Conservation (phyloP, 139 green algal genomes). For the Dunaliella primolecta region DNA sequence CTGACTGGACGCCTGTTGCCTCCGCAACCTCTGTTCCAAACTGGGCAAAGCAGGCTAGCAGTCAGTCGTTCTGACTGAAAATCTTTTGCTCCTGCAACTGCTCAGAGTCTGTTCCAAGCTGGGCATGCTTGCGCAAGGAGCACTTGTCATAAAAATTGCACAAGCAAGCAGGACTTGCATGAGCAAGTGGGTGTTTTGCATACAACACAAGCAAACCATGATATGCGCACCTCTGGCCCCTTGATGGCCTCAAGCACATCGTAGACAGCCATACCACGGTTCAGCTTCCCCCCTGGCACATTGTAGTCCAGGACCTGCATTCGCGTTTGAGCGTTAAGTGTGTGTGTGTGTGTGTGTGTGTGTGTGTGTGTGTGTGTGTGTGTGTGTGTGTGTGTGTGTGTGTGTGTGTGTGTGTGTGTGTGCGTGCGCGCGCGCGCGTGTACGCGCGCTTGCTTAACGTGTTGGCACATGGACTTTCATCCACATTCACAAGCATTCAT, state of each 20-base stretch:
- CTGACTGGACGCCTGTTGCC: too few species aligned
- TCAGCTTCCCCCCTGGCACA: conserved; percentile 94
- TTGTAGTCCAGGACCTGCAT: conserved; percentile 90
- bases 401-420: neutral
- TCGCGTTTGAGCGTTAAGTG: neutral
- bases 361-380: neutral
- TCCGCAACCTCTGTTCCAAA: too few species aligned
- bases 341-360: neutral
- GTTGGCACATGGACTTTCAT: neutral
- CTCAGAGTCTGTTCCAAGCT: too few species aligned
- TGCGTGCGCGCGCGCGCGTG: neutral
- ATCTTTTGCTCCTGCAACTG: too few species aligned
- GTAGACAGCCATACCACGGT: conserved; percentile 94
- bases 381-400: neutral
- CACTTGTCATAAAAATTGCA: too few species aligned
- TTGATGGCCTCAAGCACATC: conserved; percentile 72
- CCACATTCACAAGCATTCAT: too few species aligned
- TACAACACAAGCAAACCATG: too few species aligned
- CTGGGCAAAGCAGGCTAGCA: too few species aligned
- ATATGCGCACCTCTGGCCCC: conserved; percentile 41
- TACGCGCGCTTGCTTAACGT: neutral
- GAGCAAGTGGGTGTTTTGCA: too few species aligned
- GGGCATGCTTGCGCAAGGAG: too few species aligned
- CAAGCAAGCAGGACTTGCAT: too few species aligned
- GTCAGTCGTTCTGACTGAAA: too few species aligned